A percentile compares a stretch with the other conserved stretches of the same genome.
Evolutionary conservation across 305 asterid species (phyloP).

Genomic region (Vinca major): DNA sequence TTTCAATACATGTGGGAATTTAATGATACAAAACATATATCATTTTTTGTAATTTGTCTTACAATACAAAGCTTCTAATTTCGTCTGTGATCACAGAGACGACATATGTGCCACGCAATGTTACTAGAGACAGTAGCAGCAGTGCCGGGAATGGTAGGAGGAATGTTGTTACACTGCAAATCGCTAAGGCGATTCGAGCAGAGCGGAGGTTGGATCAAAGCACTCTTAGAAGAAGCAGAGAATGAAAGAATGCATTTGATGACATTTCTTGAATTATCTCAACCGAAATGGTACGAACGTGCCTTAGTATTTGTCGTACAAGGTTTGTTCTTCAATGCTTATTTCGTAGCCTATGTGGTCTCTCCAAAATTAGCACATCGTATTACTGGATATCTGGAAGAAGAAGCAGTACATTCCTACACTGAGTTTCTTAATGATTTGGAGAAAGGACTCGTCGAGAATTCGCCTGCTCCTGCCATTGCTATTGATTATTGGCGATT

Average conservation of each 20-base stretch:
- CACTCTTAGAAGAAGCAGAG: slow-evolving; percentile 62
- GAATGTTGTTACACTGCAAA: slow-evolving; percentile 56
- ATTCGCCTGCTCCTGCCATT: slow-evolving; percentile 46
- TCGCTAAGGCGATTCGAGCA: slow-evolving; percentile 60
- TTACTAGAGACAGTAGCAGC: slow-evolving; percentile 46
- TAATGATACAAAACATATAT: too few relatives aligned
- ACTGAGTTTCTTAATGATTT: slow-evolving; percentile 19
- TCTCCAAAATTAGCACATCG: slow-evolving; percentile 63
- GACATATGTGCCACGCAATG: slow-evolving; percentile 42
- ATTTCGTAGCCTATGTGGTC: slow-evolving; percentile 36
- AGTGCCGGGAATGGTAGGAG: slow-evolving; percentile 48
- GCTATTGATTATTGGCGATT: slow-evolving; percentile 63
- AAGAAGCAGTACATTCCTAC: slow-evolving; percentile 42
- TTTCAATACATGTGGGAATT: too few relatives aligned
- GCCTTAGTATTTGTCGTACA: slow-evolving; percentile 52
- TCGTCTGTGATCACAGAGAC: slow-evolving; percentile 22
- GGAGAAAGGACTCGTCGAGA: slow-evolving; percentile 18
- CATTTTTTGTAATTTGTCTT: too few relatives aligned
- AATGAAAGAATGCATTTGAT: slow-evolving; percentile 71
- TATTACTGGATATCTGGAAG: slow-evolving; percentile 52
- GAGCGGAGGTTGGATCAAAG: slow-evolving; percentile 78
- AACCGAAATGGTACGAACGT: slow-evolving; percentile 42
- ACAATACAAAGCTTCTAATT: too few relatives aligned
- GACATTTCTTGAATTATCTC: slow-evolving; percentile 54
- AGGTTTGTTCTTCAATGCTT: slow-evolving; percentile 49